Base-by-base conservation (phyloP, 1,284 basidiomycete species). In the Waitea zeae region DNA sequence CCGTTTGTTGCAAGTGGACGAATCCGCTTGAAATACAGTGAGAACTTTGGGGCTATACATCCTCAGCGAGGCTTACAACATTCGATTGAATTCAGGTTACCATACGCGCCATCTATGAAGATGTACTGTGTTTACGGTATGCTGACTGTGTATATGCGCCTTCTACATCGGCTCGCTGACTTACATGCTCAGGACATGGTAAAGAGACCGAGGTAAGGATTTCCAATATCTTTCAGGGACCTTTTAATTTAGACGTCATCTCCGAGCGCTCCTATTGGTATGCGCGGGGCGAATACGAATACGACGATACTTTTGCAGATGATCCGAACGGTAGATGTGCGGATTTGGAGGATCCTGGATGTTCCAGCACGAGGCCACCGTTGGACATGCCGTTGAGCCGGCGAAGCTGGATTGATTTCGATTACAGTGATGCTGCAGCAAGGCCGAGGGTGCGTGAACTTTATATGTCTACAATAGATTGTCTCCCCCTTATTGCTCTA, bases 101-200 rank as follows among this genome's bases (percentile, higher is more conserved):
- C 93, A 0, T 59, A 78, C 34, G 93, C 93, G 0, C 92, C 92
- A 0, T 82, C 77, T 1, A 84, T 96, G 78, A 90, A 83, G 52
- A 76, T 96, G 15, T 87, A 80, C 54, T 97, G 93, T 46, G 67
- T 92, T 6, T 97, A 98, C 54, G 95, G 93, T 0, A 80, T 88
- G n/a, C n/a, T n/a, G n/a, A n/a, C n/a, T n/a, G n/a, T n/a, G n/a
- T n/a, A n/a, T n/a, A n/a, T n/a, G n/a, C n/a, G n/a, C n/a, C n/a
- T n/a, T n/a, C n/a, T n/a, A n/a, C n/a, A n/a, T n/a, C n/a, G n/a
- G n/a, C n/a, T n/a, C n/a, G n/a, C n/a, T n/a, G n/a, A n/a, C n/a
- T n/a, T n/a, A n/a, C n/a, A n/a, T n/a, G n/a, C n/a, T n/a, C n/a
- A n/a, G n/a, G n/a, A n/a, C n/a, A n/a, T 43, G 95, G 95, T 14